Evolutionary conservation across 2,329 filamentous ascomycete species (phyloP), one percentile per base, ranked within the genome.

Genomic region (Scorias spongiosa): DNA sequence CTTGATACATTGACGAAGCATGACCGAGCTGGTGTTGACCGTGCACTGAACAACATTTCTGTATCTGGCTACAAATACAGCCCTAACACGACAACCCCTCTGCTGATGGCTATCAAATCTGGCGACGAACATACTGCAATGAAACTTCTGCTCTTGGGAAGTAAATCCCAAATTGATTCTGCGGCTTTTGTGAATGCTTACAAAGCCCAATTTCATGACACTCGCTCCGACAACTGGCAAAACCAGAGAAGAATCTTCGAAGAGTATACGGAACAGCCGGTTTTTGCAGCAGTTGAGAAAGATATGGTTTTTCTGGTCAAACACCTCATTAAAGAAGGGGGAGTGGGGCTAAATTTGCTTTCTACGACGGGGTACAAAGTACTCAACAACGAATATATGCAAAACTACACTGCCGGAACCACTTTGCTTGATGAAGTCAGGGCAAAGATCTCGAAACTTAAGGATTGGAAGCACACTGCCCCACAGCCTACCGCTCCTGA

Each of bases 41-140:
- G 74, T 26, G 77, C 80, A 5, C 68, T 88, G 49, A 81, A 85
- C 46, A 77, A 85, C 50, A 52, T 86, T 9, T 62, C 69, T 1
- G 63, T 76, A 3, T 52, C 47, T 2, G 59, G 61, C 0, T 46
- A 45, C 2, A 53, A 45, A 9, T 71, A 60, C 30, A 57, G 50
- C 2, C 52, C 62, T 0, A 44, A 55, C 0, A 60, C 67, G 1
- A 60, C 63, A 10, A 71, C 68, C 1, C 72, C 77, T 1, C 59
- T 89, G 15, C 67, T 75, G 44, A 69, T 66, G 5, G 81, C 83
- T 0, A 69, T 85, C 39, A 55, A 64, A 12, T 62, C 65, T 2
- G 68, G 67, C 8, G 70, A 84, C 48, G 44, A 64, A 2, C 61
- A 69, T 2, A 63, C 78, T 29, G 75, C 75, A 1, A 53, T 72